Conservation (phyloP, 2,329 filamentous ascomycete genomes). For the Fusarium pininemorale region DNA sequence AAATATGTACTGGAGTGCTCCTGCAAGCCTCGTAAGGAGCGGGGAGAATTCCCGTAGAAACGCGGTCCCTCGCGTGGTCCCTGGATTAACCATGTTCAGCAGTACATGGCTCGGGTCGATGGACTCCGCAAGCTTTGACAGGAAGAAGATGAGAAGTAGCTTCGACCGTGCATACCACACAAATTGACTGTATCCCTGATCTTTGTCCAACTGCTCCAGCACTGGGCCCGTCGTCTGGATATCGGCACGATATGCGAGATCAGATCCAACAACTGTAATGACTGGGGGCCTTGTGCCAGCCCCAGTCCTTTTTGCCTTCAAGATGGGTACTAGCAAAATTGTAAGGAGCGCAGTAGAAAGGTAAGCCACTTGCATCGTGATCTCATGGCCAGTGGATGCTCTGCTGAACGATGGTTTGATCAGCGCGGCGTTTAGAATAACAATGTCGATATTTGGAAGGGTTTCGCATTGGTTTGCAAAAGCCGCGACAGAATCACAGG, state of each 20-base stretch:
- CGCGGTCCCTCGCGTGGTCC: not conserved
- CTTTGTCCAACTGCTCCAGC: not conserved
- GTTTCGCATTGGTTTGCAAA: not conserved
- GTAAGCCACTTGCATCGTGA: not conserved
- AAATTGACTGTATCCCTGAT: not conserved
- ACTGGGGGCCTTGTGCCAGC: not conserved
- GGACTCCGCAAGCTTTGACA: not conserved
- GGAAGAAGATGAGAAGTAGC: not conserved
- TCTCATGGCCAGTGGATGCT: not conserved
- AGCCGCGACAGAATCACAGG: not conserved
- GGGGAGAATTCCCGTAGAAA: not conserved
- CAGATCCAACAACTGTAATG: not conserved
- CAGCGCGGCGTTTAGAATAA: not conserved
- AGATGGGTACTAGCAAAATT: not conserved
- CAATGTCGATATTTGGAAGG: not conserved
- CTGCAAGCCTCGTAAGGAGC: not conserved
- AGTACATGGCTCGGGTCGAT: not conserved
- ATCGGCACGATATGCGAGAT: not conserved
- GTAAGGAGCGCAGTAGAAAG: not conserved
- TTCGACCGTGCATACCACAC: not conserved
- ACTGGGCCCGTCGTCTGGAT: accelerated
- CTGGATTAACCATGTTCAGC: not conserved
- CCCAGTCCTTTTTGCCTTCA: not conserved
- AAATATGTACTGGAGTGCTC: not conserved
- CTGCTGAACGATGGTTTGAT: not conserved